Percentiles rank a stretch among this genome's conserved stretches.
These are phyloP conservation scores for Lathyrus tuberosus DNA, from an alignment of 306 rosid species.

Conservation along the genomic window DNA sequence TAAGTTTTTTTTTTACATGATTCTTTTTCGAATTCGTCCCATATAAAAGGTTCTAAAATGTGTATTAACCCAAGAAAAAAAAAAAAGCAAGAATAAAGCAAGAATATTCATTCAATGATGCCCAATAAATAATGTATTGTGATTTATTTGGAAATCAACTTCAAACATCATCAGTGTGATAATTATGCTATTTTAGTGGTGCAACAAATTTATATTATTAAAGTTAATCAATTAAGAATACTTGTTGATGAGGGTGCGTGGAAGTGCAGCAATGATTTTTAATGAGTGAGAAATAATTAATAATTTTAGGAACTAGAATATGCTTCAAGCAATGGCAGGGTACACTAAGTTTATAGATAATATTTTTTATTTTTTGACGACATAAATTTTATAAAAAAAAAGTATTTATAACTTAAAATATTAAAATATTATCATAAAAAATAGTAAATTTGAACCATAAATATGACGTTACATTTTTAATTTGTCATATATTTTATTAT, in stretches of 20 bases:
- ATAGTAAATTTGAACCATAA: no score
- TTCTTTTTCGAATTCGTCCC: no score
- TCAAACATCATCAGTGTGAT: neutral
- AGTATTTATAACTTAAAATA: no score
- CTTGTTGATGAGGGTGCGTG: slow-evolving; percentile 8
- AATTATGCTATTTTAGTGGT: slow-evolving; percentile 1
- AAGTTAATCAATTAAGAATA: neutral
- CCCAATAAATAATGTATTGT: neutral
- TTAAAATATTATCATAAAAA: no score
- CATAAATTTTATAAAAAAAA: no score
- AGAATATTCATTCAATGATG: slow-evolving; percentile 11
- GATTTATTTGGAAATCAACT: neutral
- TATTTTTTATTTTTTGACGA: no score
- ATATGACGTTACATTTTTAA: no score
- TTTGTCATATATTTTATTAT: no score
- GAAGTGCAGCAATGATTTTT: slow-evolving; percentile 16
- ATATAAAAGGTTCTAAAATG: no score
- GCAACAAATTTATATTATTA: neutral
- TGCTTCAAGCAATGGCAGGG: neutral
- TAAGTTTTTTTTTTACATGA: no score
- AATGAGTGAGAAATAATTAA: neutral
- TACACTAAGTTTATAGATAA: no score
- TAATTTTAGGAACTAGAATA: neutral
- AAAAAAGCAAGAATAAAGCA: slow-evolving; percentile 10
- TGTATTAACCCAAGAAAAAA: no score